Evolutionary conservation across 2,329 filamentous ascomycete genomes (phyloP).

Genomic region (Aspergillus alliaceus): DNA sequence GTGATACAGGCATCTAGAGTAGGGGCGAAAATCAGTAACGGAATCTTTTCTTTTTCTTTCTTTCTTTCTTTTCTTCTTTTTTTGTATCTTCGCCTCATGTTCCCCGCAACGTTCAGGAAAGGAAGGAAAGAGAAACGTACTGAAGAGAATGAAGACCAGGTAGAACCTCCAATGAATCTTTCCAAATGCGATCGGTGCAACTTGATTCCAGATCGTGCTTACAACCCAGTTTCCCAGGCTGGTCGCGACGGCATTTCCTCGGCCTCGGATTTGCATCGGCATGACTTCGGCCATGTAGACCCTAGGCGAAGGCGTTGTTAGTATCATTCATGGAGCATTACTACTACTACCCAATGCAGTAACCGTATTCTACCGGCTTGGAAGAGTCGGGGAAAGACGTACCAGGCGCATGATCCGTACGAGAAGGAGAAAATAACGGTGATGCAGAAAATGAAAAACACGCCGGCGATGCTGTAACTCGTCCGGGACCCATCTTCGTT

Average conservation of each 20-base stretch:
- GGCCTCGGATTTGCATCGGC: slow-evolving; percentile 64
- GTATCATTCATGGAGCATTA: no score
- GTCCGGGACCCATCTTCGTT: slow-evolving; percentile 44
- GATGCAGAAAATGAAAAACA: slow-evolving; percentile 66
- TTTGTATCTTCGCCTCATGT: no score
- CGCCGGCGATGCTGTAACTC: slow-evolving; percentile 58
- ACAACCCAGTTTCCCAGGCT: slow-evolving; percentile 61
- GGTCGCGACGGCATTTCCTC: slow-evolving; percentile 59
- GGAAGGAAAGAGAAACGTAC: slow-evolving; percentile 23
- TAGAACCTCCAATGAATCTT: slow-evolving; percentile 57
- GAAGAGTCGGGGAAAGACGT: background rate
- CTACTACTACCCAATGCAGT: background rate
- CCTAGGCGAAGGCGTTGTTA: slow-evolving; percentile 41
- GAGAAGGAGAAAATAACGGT: slow-evolving; percentile 60
- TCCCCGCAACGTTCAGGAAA: no score
- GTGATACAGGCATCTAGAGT: slow-evolving; percentile 35
- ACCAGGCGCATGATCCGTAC: slow-evolving; percentile 52
- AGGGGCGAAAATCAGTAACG: background rate
- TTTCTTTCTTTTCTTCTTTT: no score
- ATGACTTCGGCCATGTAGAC: slow-evolving; percentile 68
- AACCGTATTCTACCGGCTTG: slow-evolving; percentile 9
- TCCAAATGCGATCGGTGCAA: slow-evolving; percentile 54
- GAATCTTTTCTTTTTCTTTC: no score
- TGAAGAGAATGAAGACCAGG: slow-evolving; percentile 58
- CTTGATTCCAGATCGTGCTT: slow-evolving; percentile 59